Base-by-base conservation (phyloP, 768 basidiomycete genomes). In the Baorangia bicolor region DNA sequence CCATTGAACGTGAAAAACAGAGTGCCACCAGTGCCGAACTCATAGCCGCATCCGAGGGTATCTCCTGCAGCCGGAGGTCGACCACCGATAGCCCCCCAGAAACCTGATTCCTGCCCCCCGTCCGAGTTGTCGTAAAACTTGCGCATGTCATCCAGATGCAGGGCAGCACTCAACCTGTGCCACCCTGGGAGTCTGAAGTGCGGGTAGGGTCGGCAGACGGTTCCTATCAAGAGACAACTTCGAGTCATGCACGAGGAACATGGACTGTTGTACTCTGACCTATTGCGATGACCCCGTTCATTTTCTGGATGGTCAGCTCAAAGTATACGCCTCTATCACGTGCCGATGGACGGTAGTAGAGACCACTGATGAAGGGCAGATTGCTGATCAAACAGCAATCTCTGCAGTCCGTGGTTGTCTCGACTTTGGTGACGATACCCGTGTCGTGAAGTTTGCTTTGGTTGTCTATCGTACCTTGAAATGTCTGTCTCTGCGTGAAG, bases 51-150 rank as follows among this genome's bases (percentile, higher is more conserved):
- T 3, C 87, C 86, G 28, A 88, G 62, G 9, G 73, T 80, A 66
- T 86, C 82, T 1, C 81, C 83, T 49, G 62, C 47, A 81, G 72
- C 49, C 58, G 69, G 25, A 57, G 64, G 25, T 73, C 67, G 40
- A 35, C 56, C 14, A 68, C 64, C 38, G 68, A 63, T 21, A 0
- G 49, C 57, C 21, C 39, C 57, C 62, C 70, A 67, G 82, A 41
- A 60, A 2, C n/a, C n/a, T n/a, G n/a, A n/a, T n/a, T n/a, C 82
- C 1, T 82, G 78, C 12, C 86, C 87, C 18, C 86, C 87, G 44
- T 82, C 75, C 2, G 83, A 72, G 62, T 86, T 84, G 61, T 87
- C 86, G 55, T 83, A n/a, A 88, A 75, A 88, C 68, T 87, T 88
- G 65, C 84, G 79, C 64, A 85, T 73, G 69, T 88, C 87, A 64